Conservation (phyloP, 192 early-diverging fungal species). For the Coemansia sp. region DNA sequence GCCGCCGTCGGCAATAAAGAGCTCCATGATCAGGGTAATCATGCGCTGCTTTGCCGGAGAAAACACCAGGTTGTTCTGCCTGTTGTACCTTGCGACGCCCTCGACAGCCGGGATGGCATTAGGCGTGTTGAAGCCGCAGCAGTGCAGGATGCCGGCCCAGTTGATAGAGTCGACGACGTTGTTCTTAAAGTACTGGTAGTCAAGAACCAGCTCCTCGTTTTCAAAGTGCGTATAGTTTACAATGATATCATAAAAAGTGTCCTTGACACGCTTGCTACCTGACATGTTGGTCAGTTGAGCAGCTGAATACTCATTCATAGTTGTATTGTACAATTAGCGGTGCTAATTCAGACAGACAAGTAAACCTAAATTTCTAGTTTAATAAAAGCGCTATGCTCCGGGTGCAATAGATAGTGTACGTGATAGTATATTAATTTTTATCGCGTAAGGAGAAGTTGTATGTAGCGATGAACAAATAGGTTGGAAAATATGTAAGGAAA, state of each 20-base stretch:
- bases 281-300: background rate
- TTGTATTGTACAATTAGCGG: too few relatives aligned
- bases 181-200: conserved; percentile 7
- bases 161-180: conserved; percentile 4
- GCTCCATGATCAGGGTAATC: conserved; percentile 1
- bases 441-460: too few relatives aligned
- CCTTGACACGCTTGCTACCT: background rate
- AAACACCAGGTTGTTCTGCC: background rate
- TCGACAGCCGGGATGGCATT: background rate
- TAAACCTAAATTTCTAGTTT: too few relatives aligned
- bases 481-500: too few relatives aligned
- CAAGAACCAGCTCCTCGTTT: background rate
- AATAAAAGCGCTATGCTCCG: too few relatives aligned
- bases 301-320: background rate
- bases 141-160: conserved; percentile 2
- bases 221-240: background rate
- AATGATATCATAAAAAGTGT: background rate
- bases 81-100: background rate
- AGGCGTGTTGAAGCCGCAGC: background rate
- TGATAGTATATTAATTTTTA: too few relatives aligned
- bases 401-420: too few relatives aligned
- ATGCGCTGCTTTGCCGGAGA: conserved; percentile 1
- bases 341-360: too few relatives aligned
- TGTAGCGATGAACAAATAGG: too few relatives aligned
- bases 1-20: conserved; percentile 1